A percentile compares a stretch with the other conserved stretches of the same genome.
These are phyloP conservation scores for Yarrowia galli DNA, from an alignment of 1,139 yeast species.

Conservation along the genomic window DNA sequence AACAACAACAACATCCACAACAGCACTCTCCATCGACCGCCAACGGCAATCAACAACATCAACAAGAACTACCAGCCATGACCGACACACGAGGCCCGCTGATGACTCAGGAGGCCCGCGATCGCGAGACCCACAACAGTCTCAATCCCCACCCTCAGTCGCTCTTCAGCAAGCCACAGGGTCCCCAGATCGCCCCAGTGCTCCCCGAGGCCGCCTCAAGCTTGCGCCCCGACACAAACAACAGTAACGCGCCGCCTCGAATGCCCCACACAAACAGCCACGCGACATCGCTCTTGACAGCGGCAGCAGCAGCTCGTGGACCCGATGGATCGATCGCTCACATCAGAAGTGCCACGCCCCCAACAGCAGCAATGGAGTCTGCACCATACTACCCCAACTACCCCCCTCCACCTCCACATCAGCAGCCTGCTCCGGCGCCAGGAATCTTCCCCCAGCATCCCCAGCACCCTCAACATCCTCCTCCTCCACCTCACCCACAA, in stretches of 20 bases:
- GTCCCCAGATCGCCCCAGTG: neutral
- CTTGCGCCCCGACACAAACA: neutral
- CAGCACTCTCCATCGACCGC: neutral
- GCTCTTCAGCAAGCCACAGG: constrained; percentile 20
- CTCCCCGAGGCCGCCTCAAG: neutral
- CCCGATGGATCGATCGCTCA: constrained; percentile 16
- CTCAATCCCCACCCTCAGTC: constrained; percentile 5
- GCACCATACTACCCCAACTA: constrained; percentile 2
- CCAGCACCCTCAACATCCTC: constrained; percentile 1
- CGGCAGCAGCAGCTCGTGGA: neutral
- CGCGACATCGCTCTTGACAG: neutral
- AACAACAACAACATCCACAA: neutral
- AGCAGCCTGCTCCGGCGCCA: neutral
- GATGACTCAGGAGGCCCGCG: constrained; percentile 5
- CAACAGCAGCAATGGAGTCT: neutral
- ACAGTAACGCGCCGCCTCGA: neutral
- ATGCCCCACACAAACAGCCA: neutral
- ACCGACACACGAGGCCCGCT: constrained; percentile 18
- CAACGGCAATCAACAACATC: neutral
- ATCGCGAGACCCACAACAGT: neutral
- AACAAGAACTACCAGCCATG: neutral
- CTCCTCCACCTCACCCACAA: constrained; percentile 11
- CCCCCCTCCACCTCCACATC: neutral
- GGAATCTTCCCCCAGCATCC: constrained; percentile 16
- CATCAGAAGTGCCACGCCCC: neutral